Evolutionary conservation across 2,329 filamentous ascomycete species (phyloP), one percentile per base, ranked within the genome.

Genomic region (Fusarium mangiferae): DNA sequence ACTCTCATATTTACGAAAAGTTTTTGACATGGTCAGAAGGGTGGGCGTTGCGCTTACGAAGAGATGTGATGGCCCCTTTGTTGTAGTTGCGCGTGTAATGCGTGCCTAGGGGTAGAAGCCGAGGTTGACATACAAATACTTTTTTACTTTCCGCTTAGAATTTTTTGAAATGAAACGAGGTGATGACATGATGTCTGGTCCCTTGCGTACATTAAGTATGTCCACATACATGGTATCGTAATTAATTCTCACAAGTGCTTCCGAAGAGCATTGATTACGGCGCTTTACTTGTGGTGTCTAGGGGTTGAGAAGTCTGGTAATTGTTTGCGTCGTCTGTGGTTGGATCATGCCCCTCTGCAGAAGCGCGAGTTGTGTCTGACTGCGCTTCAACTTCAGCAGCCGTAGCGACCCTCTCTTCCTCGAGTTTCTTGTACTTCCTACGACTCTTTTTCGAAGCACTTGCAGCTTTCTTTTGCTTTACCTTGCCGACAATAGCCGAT

Each of bases 361-460:
- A 45, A 39, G 45, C 61, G 36, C 49, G 18, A 12, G n/a, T 20
- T 36, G 52, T 18, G 41, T 49, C 20, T 52, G 49, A 20, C 30
- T 35, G 65, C 20, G 30, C 41, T 35, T 58, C 51, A 14, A 55
- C 28, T 22, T 26, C 38, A 18, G 55, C 39, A 36, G 35, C 39
- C 17, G 49, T 51, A 66, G 59, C 78, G 5, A 74, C 79, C 75
- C 85, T 87, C 54, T 84, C 86, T 68, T 88, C 87, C 8, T 86
- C 87, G 4, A 94, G 81, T 78, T 87, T 87, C 69, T 87, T 87
- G 79, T 96, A 96, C 82, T 98, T 98, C 77, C 94, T 88, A 78
- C 91, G 89, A 62, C 89, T 91, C 88, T 98, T 98, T 84, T 98
- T 97, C 10, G 86, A 88, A 28, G 90, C 89, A 80, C 94, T 96